Evolutionary conservation across 73 alveolate species (phyloP).

Genomic region (Blepharisma stoltei): DNA sequence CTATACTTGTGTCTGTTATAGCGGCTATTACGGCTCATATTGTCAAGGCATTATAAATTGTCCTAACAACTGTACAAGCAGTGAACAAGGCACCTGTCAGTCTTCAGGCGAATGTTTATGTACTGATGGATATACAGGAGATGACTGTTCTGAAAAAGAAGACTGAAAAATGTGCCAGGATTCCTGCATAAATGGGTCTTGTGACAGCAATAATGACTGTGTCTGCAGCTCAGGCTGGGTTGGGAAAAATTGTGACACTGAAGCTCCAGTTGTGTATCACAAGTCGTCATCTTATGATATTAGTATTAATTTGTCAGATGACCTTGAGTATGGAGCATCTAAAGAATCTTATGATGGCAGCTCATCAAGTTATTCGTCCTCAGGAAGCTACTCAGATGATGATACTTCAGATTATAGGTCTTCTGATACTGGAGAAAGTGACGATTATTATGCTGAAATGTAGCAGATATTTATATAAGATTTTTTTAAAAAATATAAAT

Average conservation of each 20-base stretch:
- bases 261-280: conserved; percentile 22
- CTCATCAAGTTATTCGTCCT: not conserved
- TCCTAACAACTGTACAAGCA: conserved; percentile 20
- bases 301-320: too few species aligned
- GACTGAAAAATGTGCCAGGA: conserved; percentile 27
- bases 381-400: not conserved
- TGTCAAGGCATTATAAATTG: conserved; percentile 16
- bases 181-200: not conserved
- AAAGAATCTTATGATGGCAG: too few species aligned
- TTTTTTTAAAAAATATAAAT: not conserved
- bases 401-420: not conserved
- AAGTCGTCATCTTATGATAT: too few species aligned
- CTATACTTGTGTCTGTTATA: not conserved
- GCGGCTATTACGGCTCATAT: conserved; percentile 11
- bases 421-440: not conserved
- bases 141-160: conserved; percentile 23
- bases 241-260: not conserved
- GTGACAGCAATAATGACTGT: not conserved
- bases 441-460: too few species aligned
- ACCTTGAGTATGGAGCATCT: too few species aligned
- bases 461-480: too few species aligned
- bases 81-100: not conserved
- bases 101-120: not conserved
- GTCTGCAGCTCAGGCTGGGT: conserved; percentile 18
- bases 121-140: not conserved